Conservation (phyloP, 352 stramenopile genomes). For the Phytophthora niederhauseri region DNA sequence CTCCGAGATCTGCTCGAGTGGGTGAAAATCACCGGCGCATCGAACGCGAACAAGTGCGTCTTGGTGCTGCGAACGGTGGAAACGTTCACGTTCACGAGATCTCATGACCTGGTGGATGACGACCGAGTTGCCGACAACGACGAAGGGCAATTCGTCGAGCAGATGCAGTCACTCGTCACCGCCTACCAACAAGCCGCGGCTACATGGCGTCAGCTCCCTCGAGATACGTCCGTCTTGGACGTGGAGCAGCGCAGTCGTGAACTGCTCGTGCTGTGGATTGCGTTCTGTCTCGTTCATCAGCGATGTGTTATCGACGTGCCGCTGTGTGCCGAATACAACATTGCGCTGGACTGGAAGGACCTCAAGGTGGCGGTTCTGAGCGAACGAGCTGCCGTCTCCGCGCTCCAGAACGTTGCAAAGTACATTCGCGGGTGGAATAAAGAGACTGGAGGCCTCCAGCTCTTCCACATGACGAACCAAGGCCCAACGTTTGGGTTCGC, state of each 20-base stretch:
- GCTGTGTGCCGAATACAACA: conserved; percentile 39
- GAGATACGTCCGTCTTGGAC: conserved; percentile 17
- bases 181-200: conserved; percentile 15
- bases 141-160: conserved; percentile 8
- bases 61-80: conserved; percentile 39
- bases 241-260: conserved; percentile 50
- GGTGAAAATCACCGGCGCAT: conserved; percentile 6
- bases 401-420: conserved; percentile 35
- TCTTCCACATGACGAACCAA: conserved; percentile 53
- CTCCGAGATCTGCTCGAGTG: conserved; percentile 20
- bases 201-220: conserved; percentile 24
- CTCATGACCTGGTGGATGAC: conserved; percentile 4
- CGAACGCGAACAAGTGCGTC: conserved; percentile 24
- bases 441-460: neutral
- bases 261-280: conserved; percentile 49
- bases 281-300: conserved; percentile 50
- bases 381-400: conserved; percentile 32
- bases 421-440: conserved; percentile 51
- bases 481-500: conserved; percentile 46
- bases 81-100: conserved; percentile 30
- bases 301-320: conserved; percentile 9
- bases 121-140: neutral
- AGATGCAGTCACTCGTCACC: conserved; percentile 19
- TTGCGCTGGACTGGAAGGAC: conserved; percentile 45
- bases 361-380: conserved; percentile 46